Evolutionary conservation across 2,329 filamentous ascomycete genomes (phyloP).

Genomic region (Nigrospora osmanthi): DNA sequence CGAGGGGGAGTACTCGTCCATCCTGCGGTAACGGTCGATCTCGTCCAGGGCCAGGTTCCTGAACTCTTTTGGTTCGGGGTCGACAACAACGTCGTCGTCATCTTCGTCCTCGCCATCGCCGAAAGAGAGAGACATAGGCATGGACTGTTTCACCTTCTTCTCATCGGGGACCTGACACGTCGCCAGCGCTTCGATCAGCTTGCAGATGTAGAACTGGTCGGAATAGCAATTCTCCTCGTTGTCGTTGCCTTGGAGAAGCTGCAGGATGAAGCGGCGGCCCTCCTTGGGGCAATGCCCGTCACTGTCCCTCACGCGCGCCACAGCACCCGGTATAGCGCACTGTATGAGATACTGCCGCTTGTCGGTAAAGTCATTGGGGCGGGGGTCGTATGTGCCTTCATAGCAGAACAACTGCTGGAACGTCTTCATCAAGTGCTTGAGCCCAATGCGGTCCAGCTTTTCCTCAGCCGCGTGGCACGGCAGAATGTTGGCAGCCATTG

Average conservation of each 20-base stretch:
- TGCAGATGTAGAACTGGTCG: constrained; percentile 82
- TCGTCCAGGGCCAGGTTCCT: constrained; percentile 49
- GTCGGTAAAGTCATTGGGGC: constrained; percentile 86
- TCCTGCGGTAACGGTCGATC: constrained; percentile 58
- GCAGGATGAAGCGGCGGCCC: constrained; percentile 77
- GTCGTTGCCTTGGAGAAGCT: constrained; percentile 88
- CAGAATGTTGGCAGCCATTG: constrained; percentile 73
- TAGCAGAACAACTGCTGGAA: constrained; percentile 88
- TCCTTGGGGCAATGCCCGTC: constrained; percentile 70
- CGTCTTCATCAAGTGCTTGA: constrained; percentile 75
- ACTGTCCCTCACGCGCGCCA: constrained; percentile 68
- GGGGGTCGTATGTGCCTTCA: constrained; percentile 67
- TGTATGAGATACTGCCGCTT: constrained; percentile 80
- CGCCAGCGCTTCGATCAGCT: constrained; percentile 58
- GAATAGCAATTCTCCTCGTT: constrained; percentile 86
- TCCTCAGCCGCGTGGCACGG: constrained; percentile 63
- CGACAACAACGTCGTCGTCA: constrained; percentile 29
- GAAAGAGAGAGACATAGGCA: constrained; percentile 32
- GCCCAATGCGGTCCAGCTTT: constrained; percentile 62
- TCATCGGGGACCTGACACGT: constrained; percentile 47
- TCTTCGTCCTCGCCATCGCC: constrained; percentile 34
- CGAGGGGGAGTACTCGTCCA: constrained; percentile 61
- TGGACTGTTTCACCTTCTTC: constrained; percentile 30
- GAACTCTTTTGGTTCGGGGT: constrained; percentile 37
- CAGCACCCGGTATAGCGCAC: constrained; percentile 71